These are phyloP conservation scores for Gomphus bonarii DNA, from an alignment of 1,284 basidiomycete species.

Conservation along the genomic window DNA sequence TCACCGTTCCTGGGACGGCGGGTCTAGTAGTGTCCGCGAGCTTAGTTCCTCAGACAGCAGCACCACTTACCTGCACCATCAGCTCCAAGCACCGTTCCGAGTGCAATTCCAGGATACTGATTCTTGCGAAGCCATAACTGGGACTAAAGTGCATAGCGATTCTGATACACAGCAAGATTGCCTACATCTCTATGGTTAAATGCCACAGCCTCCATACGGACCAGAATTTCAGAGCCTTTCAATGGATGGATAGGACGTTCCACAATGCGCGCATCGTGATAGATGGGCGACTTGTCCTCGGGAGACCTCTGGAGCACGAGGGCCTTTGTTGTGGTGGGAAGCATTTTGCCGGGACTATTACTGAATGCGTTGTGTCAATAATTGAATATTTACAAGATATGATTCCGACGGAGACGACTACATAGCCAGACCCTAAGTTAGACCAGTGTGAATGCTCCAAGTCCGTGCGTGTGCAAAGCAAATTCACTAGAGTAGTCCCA, in stretches of 20 bases:
- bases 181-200: slow-evolving; percentile 75
- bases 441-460: too few species aligned
- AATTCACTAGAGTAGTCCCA: too few species aligned
- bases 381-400: too few species aligned
- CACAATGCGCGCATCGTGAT: slow-evolving; percentile 45
- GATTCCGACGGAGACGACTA: too few species aligned
- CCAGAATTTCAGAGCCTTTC: slow-evolving; percentile 46
- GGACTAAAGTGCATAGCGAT: slow-evolving; percentile 1
- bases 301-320: slow-evolving; percentile 27
- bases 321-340: slow-evolving; percentile 22
- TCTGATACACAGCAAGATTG: slow-evolving; percentile 10
- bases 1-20: slow-evolving; percentile 40
- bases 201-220: slow-evolving; percentile 57
- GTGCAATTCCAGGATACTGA: slow-evolving; percentile 54
- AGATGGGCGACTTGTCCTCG: slow-evolving; percentile 24
- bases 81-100: slow-evolving; percentile 55
- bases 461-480: too few species aligned
- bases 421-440: too few species aligned
- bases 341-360: not conserved
- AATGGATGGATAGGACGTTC: slow-evolving; percentile 38
- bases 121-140: slow-evolving; percentile 70
- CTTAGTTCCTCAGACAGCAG: not conserved
- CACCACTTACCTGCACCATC: slow-evolving; percentile 55
- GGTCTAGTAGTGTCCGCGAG: not conserved
- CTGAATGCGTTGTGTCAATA: too few species aligned